Conservation (phyloP, 345 rosid species). For the Leavenworthia alabamica region DNA sequence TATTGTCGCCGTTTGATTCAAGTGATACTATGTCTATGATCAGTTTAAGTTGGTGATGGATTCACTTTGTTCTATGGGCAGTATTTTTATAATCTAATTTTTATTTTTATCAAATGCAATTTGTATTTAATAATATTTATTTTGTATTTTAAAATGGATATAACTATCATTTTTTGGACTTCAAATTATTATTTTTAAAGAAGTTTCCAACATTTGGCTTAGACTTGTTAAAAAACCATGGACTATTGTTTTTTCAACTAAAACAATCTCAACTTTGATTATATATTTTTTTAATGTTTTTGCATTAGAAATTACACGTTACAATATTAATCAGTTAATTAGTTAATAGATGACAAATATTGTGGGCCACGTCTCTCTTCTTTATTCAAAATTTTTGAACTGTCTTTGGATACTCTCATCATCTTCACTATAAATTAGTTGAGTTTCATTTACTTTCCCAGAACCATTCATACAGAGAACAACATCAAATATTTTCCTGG, state of each 20-base stretch:
- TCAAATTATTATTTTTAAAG: not conserved
- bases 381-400: conserved; percentile 1
- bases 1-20: not conserved
- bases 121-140: conserved; percentile 7
- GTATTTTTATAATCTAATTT: not conserved
- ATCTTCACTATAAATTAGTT: too few species aligned
- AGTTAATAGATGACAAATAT: conserved; percentile 13
- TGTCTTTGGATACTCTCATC: too few species aligned
- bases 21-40: not conserved
- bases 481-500: too few species aligned
- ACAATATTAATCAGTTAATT: not conserved
- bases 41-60: not conserved
- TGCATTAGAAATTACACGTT: conserved; percentile 30
- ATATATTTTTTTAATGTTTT: not conserved
- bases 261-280: not conserved
- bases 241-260: conserved; percentile 11
- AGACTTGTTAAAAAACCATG: conserved; percentile 23
- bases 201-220: conserved; percentile 5
- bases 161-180: not conserved
- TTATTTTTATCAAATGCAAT: not conserved
- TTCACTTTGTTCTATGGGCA: not conserved
- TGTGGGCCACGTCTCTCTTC: conserved; percentile 35
- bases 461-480: too few species aligned
- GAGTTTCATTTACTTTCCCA: too few species aligned
- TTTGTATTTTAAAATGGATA: not conserved